Base-by-base conservation (phyloP, 2,329 filamentous ascomycete genomes). In the Fusarium ambrosium region DNA sequence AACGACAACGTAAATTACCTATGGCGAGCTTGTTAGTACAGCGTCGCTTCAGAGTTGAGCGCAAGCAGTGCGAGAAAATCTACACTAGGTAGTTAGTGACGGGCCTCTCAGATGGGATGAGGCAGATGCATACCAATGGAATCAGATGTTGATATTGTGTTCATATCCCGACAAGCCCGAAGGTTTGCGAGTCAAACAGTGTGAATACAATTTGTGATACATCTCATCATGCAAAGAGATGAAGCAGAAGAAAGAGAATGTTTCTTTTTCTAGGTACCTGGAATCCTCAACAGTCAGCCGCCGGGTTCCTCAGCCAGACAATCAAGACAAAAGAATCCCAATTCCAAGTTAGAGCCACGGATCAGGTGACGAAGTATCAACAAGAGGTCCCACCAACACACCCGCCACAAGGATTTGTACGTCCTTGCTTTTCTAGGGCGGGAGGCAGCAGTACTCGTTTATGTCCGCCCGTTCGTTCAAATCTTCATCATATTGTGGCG, bases 391-490 rank as follows among this genome's bases (percentile, higher is more conserved):
- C 82, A 80, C 81, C 78, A 78, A 78, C 77, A 81, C 84, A 82
- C 79, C 83, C 84, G 86, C 86, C 89, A 87, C 88, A 87, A 86
- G 87, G 87, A 77, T 84, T 89, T 91, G 89, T 91, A 91, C 88
- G 87, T 83, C 86, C 89, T 87, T 84, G 89, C 83, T 89, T 89
- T 87, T 88, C 82, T 80, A 82, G 82, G 84, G 84, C 80, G 85
- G 82, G 80, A 82, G 84, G 80, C 79, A 82, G 81, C 84, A 80
- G 80, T 86, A 86, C 88, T 90, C 88, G 84, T 85, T 89, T 90
- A 89, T 91, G 89, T 91, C 89, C 89, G 89, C 89, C 89, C 89
- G 89, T 91, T 91, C 89, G 89, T 91, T 90, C 89, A 91, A 90
- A 83, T 84, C 84, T 88, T 91, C 89, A 85, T 91, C 89, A 91